Evolutionary conservation across 495 filamentous ascomycete genomes (phyloP).

Genomic region (Clohesyomyces aquaticus): DNA sequence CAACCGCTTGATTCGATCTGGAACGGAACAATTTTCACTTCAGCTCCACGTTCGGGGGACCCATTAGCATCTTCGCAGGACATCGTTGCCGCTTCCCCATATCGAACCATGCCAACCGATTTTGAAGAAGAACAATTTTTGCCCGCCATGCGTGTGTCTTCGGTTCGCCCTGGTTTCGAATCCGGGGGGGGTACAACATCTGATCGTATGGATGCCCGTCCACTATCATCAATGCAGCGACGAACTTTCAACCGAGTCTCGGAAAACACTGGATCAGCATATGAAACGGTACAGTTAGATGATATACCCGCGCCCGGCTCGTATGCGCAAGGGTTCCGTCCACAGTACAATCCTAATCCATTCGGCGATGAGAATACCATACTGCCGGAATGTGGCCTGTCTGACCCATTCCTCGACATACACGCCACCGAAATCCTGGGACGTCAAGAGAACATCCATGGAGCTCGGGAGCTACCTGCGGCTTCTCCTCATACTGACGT

Average conservation of each 20-base stretch:
- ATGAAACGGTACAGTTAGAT: not conserved
- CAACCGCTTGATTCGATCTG: not conserved
- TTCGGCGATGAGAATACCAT: not conserved
- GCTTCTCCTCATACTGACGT: no score
- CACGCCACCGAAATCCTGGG: not conserved
- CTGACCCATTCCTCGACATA: not conserved
- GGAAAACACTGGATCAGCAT: not conserved
- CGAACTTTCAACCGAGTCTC: not conserved
- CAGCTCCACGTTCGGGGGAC: not conserved
- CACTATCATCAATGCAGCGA: not conserved
- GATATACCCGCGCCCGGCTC: not conserved
- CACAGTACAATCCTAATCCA: not conserved
- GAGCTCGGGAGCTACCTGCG: no score
- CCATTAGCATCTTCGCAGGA: not conserved
- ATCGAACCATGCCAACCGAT: not conserved
- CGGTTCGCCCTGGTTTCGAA: not conserved
- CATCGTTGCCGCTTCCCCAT: not conserved
- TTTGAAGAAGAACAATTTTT: not conserved
- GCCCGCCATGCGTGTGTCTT: not conserved
- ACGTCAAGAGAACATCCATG: not conserved
- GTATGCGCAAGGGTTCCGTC: not conserved
- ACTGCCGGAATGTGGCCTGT: not conserved
- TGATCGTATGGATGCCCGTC: not conserved
- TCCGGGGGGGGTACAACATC: not conserved
- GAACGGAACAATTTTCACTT: not conserved